These are phyloP conservation scores for Meripilus lineatus DNA, from an alignment of 1,284 basidiomycete species.

Conservation along the genomic window DNA sequence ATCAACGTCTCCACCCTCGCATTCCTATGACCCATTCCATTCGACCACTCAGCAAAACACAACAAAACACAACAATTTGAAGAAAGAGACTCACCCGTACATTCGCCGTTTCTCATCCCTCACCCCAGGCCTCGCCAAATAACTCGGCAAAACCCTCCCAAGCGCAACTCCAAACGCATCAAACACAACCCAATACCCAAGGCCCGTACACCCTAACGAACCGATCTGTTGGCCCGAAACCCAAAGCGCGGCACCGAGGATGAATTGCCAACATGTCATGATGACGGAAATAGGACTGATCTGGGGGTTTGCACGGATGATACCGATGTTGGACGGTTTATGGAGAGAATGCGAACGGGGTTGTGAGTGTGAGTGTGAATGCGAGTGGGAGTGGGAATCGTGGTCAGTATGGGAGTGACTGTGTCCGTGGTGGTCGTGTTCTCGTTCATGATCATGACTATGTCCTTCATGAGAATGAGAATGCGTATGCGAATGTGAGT, in stretches of 20 bases:
- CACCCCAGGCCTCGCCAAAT: slow-evolving; percentile 24
- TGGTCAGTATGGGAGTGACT: background rate
- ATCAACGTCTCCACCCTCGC: slow-evolving; percentile 73
- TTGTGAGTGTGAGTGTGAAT: slow-evolving; percentile 6
- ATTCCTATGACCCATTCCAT: slow-evolving; percentile 45
- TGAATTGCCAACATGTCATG: slow-evolving; percentile 41
- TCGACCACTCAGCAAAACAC: background rate
- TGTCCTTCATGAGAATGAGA: slow-evolving; percentile 1
- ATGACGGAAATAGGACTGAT: slow-evolving; percentile 24
- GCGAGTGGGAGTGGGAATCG: slow-evolving; percentile 7
- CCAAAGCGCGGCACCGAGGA: slow-evolving; percentile 76
- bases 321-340: slow-evolving; percentile 15
- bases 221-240: slow-evolving; percentile 88
- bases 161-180: slow-evolving; percentile 79
- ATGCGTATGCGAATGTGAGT: background rate
- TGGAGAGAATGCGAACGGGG: background rate
- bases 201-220: slow-evolving; percentile 81
- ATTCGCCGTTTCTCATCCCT: slow-evolving; percentile 37
- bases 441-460: slow-evolving; percentile 9
- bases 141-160: slow-evolving; percentile 45
- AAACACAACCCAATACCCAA: slow-evolving; percentile 96
- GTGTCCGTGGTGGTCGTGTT: too few species aligned
- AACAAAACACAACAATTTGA: background rate
- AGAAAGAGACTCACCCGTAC: slow-evolving; percentile 58
- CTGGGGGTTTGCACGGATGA: slow-evolving; percentile 15